Conservation (phyloP, 305 asterid genomes). For the Fraxinus sp. region DNA sequence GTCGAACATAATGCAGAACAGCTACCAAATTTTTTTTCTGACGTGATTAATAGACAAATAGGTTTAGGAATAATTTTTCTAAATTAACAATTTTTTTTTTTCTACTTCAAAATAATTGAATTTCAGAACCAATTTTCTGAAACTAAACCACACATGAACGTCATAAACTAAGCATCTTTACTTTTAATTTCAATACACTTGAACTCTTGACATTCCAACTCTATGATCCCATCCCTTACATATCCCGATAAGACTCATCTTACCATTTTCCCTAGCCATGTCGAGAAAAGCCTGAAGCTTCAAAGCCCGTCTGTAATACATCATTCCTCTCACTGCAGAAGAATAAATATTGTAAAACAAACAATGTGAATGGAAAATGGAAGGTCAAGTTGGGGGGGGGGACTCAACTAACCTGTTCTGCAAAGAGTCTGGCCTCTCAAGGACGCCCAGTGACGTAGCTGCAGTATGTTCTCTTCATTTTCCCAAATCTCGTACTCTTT, state of each 20-base stretch:
- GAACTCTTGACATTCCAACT: constrained; percentile 20
- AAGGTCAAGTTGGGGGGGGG: constrained; percentile 6
- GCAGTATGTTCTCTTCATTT: constrained; percentile 83
- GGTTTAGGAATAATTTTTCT: constrained; percentile 8
- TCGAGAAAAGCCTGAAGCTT: constrained; percentile 99
- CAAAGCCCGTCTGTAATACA: constrained; percentile 97
- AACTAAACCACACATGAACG: background rate
- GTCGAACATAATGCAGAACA: background rate
- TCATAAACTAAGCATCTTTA: constrained; percentile 2
- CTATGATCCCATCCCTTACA: constrained; percentile 24
- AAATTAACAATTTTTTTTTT: constrained; percentile 1
- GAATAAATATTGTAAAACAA: constrained; percentile 22
- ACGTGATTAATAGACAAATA: background rate
- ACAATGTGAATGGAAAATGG: constrained; percentile 16
- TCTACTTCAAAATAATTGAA: background rate
- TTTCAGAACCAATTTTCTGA: background rate
- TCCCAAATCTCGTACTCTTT: constrained; percentile 72
- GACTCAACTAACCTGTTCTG: constrained; percentile 68
- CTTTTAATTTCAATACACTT: constrained; percentile 3
- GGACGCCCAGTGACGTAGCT: constrained; percentile 99
- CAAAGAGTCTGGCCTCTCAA: constrained; percentile 97
- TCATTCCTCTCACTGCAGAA: constrained; percentile 96
- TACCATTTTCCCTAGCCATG: constrained; percentile 90
- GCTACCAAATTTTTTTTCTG: background rate
- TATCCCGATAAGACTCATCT: constrained; percentile 20